Evolutionary conservation across 2,329 filamentous ascomycete genomes (phyloP).

Genomic region (Aureobasidium mangrovei): DNA sequence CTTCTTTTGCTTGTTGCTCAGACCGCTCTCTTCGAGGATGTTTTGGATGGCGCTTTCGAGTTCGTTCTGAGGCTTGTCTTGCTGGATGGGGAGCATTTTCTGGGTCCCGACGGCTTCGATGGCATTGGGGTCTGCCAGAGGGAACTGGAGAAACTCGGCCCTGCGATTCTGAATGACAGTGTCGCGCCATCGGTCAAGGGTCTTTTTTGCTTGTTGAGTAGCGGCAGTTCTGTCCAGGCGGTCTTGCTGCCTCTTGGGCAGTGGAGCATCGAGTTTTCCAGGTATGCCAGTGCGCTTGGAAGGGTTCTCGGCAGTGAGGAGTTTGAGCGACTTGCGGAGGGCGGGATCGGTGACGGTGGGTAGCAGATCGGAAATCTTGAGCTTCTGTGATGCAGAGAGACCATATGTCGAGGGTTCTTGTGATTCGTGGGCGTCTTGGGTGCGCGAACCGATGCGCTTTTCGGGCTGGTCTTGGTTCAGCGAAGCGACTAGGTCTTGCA

Average conservation of each 20-base stretch:
- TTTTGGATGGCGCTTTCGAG: slow-evolving; percentile 78
- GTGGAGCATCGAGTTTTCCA: slow-evolving; percentile 70
- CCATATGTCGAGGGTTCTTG: slow-evolving; percentile 53
- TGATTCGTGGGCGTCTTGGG: slow-evolving; percentile 46
- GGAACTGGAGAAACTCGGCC: slow-evolving; percentile 84
- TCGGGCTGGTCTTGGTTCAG: slow-evolving; percentile 41
- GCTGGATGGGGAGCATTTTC: slow-evolving; percentile 50
- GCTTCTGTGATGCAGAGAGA: slow-evolving; percentile 45
- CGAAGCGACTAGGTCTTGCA: slow-evolving; percentile 62
- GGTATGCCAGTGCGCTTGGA: slow-evolving; percentile 46
- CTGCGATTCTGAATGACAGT: slow-evolving; percentile 90
- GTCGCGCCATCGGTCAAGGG: slow-evolving; percentile 82
- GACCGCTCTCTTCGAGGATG: slow-evolving; percentile 82
- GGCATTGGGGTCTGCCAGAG: slow-evolving; percentile 63
- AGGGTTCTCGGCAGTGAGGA: slow-evolving; percentile 56
- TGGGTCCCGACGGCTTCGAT: slow-evolving; percentile 53
- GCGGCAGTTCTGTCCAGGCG: slow-evolving; percentile 72
- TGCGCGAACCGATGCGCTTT: slow-evolving; percentile 16
- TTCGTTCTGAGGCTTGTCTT: slow-evolving; percentile 61
- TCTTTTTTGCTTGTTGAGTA: slow-evolving; percentile 85
- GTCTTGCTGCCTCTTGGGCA: slow-evolving; percentile 80
- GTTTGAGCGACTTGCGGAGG: slow-evolving; percentile 70
- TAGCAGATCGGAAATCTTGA: slow-evolving; percentile 68
- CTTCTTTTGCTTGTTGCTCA: slow-evolving; percentile 51
- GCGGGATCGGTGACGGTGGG: slow-evolving; percentile 62